Base-by-base conservation (phyloP, 2,329 filamentous ascomycete species). In the Nigrograna mackinnonii region DNA sequence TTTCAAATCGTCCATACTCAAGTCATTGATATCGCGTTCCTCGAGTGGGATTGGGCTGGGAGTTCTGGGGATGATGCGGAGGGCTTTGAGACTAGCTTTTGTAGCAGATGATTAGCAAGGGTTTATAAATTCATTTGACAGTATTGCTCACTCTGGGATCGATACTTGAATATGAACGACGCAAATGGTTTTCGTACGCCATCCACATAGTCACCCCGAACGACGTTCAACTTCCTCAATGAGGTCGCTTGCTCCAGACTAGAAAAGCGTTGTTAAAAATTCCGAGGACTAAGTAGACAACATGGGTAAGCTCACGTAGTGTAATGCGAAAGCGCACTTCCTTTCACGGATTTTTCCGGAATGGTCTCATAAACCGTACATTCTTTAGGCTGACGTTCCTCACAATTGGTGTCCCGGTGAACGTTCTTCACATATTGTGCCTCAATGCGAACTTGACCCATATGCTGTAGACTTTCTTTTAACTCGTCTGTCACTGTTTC, bases 271-370 rank as follows among this genome's bases (percentile, higher is more conserved):
- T n/a, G n/a, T n/a, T n/a, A n/a, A n/a, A n/a, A n/a, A n/a, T n/a
- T n/a, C n/a, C n/a, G n/a, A n/a, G n/a, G n/a, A n/a, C n/a, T n/a
- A n/a, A n/a, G n/a, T n/a, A n/a, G n/a, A 28, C 24, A 28, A 28
- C 24, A 28, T 28, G 41, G 12, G 21, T 6, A 22, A 26, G 14
- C 39, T 26, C n/a, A 38, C 41, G 11, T 38, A 4, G 35, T 22
- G 17, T 32, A 17, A 21, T 43, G 41, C 12, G 35, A 43, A 12
- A 43, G 5, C 3, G 41, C 24, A 4, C 21, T 38, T n/a, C 41
- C 41, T 38, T 43, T 38, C 4, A 43, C 13, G 19, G 28, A 24
- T 21, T 43, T 43, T 19, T 43, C 41, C 4, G 41, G 21, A 17
- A 43, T 16, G 6, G 39, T 36, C 22, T 20, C 32, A 37, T 30